Percentiles rank a stretch among this genome's conserved stretches.
Conservation (phyloP, 2,329 filamentous ascomycete species). For the Xenoacremonium recifei region DNA sequence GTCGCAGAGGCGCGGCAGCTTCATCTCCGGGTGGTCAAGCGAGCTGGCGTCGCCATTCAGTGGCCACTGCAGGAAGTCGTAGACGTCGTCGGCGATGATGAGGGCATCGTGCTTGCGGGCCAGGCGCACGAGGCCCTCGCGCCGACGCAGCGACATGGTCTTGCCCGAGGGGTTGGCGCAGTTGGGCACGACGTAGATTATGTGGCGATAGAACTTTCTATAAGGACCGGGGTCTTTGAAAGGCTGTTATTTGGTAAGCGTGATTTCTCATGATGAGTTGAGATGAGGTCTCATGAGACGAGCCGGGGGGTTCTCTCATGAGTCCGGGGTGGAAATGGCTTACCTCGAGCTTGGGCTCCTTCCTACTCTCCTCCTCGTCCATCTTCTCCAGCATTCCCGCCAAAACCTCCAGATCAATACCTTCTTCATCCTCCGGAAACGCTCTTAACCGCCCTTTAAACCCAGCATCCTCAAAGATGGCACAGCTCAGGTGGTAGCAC, state of each 20-base stretch:
- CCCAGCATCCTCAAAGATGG: slow-evolving; percentile 81
- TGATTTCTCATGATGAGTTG: neutral
- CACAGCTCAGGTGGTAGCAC: slow-evolving; percentile 79
- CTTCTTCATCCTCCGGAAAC: slow-evolving; percentile 75
- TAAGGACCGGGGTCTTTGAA: slow-evolving; percentile 56
- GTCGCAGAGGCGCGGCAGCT: slow-evolving; percentile 76
- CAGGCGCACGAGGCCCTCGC: slow-evolving; percentile 68
- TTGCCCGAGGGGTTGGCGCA: slow-evolving; percentile 87
- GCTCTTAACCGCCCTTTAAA: slow-evolving; percentile 66
- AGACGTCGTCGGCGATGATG: slow-evolving; percentile 88
- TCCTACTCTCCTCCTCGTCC: slow-evolving; percentile 24
- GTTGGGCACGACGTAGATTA: slow-evolving; percentile 86
- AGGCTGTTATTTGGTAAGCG: slow-evolving; percentile 29
- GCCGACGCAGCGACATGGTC: slow-evolving; percentile 70
- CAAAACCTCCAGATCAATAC: slow-evolving; percentile 64
- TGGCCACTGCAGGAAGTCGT: slow-evolving; percentile 87
- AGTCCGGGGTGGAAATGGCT: neutral
- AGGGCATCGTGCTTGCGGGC: slow-evolving; percentile 79
- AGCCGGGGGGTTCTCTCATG: too few species aligned
- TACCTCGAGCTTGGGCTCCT: slow-evolving; percentile 15
- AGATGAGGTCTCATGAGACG: too few species aligned
- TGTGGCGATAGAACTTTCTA: slow-evolving; percentile 78
- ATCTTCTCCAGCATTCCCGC: slow-evolving; percentile 28
- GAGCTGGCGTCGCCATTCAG: slow-evolving; percentile 11
- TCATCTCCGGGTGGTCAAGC: slow-evolving; percentile 40